phyloP scores from a whole-genome alignment of 495 filamentous ascomycete species.

The Hypoxylon rickii region DNA sequence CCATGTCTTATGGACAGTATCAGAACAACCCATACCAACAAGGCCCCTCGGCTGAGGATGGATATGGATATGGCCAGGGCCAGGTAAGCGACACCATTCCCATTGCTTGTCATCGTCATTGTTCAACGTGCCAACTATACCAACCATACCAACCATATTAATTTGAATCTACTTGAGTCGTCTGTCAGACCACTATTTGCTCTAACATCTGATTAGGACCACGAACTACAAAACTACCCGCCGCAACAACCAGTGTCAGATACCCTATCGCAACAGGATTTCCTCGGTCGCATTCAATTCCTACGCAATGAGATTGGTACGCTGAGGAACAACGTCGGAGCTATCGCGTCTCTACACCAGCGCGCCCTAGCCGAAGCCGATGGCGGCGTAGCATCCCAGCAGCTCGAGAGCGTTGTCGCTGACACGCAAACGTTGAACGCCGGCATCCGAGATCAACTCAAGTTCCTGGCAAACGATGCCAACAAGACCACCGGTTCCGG shows the following conservation, averaged over 20 bases:
- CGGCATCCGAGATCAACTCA: conserved; percentile 69
- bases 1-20: conserved; percentile 51
- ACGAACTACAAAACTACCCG: conserved; percentile 46
- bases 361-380: conserved; percentile 61
- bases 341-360: conserved; percentile 64
- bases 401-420: conserved; percentile 64
- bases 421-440: conserved; percentile 69
- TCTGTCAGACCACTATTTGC: too few species aligned
- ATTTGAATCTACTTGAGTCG: too few species aligned
- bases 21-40: conserved; percentile 49
- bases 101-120: not conserved
- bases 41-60: conserved; percentile 49
- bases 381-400: conserved; percentile 44
- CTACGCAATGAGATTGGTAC: conserved; percentile 61
- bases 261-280: conserved; percentile 58
- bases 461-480: conserved; percentile 65
- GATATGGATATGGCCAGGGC: conserved; percentile 45
- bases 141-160: too few species aligned
- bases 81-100: conserved; percentile 31
- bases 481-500: conserved; percentile 58
- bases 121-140: too few species aligned
- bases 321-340: conserved; percentile 57
- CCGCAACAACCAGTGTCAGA: conserved; percentile 37
- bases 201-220: conserved; percentile 36
- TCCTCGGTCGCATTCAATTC: conserved; percentile 62